phyloP scores from a whole-genome alignment of 2,329 filamentous ascomycete species.

The Sphaerulina populicola region DNA sequence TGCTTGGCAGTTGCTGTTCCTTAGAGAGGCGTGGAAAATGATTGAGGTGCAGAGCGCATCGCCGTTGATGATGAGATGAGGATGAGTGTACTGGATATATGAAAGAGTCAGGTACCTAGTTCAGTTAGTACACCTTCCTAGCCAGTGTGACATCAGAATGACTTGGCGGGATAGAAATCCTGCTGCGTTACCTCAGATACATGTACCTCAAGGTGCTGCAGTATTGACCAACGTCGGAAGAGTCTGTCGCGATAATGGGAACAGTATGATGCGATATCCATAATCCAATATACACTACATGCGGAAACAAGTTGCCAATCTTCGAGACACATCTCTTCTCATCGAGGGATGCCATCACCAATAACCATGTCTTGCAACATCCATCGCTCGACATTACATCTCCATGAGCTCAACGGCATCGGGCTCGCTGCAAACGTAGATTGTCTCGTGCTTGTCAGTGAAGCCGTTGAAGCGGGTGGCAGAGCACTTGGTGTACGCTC shows the following conservation, averaged over 20 bases:
- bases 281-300: background rate
- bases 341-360: background rate
- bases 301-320: background rate
- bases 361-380: background rate
- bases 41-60: too few relatives aligned
- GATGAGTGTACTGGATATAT: background rate
- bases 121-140: too few relatives aligned
- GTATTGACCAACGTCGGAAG: too few relatives aligned
- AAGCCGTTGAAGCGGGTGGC: slow-evolving; percentile 98
- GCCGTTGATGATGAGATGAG: too few relatives aligned
- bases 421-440: slow-evolving; percentile 91
- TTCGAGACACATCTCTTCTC: background rate
- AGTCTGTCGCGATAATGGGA: too few relatives aligned
- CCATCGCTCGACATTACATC: background rate
- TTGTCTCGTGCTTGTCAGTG: slow-evolving; percentile 79
- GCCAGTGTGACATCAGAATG: background rate
- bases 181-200: background rate
- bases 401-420: slow-evolving; percentile 48
- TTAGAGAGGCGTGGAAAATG: too few relatives aligned
- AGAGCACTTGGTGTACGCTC: slow-evolving; percentile 95
- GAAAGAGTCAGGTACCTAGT: background rate
- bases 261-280: too few relatives aligned
- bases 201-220: too few relatives aligned
- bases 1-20: too few relatives aligned
- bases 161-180: background rate